Base-by-base conservation (phyloP, 225 moss, liverwort and hornwort genomes). In the Marchantia polymorpha region DNA sequence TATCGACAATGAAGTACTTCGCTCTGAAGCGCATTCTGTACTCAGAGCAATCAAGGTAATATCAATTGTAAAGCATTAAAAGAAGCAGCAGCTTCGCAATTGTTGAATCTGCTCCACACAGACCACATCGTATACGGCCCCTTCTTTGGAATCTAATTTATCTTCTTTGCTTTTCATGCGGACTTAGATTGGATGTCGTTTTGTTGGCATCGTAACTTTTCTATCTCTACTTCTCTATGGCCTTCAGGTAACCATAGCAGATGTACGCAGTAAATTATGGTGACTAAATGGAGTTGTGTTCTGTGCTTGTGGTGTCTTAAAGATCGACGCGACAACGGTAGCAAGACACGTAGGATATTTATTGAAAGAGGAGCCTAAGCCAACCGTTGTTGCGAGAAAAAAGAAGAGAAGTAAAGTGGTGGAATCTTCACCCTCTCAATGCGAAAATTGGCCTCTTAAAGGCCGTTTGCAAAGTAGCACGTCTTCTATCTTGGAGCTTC, bases 401-500 rank as follows among this genome's bases (percentile, higher is more conserved):
- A 78, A 64, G 70, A 86, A 88, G 75, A 84, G 60, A 68, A 84
- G 80, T 64, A 76, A 83, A 64, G 84, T 75, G 8, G 20, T 49
- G 65, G 77, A 65, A 25, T 23, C 14, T 64, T 20, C 48, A 50
- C 8, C 64, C 4, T 67, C 8, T 14, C 69, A 80, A 23, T 73
- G 77, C 9, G 78, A 75, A 14, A 17, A 39, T 14, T 89, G 89
- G 89, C 89, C 86, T 64, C 17, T n/a, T 10, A 70, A 72, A 59
- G 84, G 77, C 48, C 68, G 64, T 71, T 51, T 89, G 51, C 77
- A 86, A 29, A 51, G n/a, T 29, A 65, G 31, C 71, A 76, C 84
- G 63, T 77, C 86, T 27, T 77, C 78, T 69, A 76, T 89, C 19
- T 48, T 89, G 84, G 89, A 86, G 81, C 59, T 89, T 46, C 55